These are phyloP conservation scores for Fusarium setosum DNA, from an alignment of 2,329 filamentous ascomycete species.

Conservation along the genomic window DNA sequence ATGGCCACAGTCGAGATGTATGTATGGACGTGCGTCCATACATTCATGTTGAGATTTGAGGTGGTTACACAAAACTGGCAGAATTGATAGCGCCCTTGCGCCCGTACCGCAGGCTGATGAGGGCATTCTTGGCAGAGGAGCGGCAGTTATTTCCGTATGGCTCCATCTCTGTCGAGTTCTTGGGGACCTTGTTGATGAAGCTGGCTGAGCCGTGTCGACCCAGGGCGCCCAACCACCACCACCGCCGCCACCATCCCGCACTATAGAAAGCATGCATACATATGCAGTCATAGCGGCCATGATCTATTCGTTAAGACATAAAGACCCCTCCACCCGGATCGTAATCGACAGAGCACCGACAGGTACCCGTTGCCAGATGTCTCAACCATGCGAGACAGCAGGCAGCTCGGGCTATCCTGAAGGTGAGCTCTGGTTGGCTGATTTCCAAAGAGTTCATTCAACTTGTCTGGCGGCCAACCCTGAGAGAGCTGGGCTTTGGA, in stretches of 20 bases:
- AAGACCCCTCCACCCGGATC: slow-evolving; percentile 6
- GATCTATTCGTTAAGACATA: slow-evolving; percentile 6
- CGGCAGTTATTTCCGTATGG: neutral
- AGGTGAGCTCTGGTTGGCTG: neutral
- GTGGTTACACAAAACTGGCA: slow-evolving; percentile 1
- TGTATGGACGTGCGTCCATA: neutral
- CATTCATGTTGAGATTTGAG: neutral
- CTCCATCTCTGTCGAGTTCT: neutral
- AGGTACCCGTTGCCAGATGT: slow-evolving; percentile 1
- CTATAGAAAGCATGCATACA: neutral
- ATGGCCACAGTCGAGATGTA: neutral
- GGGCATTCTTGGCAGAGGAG: neutral
- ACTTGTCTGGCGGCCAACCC: neutral
- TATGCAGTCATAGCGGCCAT: slow-evolving; percentile 1
- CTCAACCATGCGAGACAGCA: slow-evolving; percentile 1
- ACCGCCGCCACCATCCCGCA: neutral
- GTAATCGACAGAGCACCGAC: neutral
- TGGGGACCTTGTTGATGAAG: neutral
- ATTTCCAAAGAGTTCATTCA: neutral
- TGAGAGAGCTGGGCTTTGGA: neutral
- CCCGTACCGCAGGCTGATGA: neutral
- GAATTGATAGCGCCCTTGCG: neutral
- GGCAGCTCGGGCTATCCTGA: neutral
- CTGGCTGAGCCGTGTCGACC: neutral
- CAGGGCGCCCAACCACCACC: neutral